phyloP scores from a whole-genome alignment of 495 filamentous ascomycete species.

The Annulohypoxylon maeteangense region DNA sequence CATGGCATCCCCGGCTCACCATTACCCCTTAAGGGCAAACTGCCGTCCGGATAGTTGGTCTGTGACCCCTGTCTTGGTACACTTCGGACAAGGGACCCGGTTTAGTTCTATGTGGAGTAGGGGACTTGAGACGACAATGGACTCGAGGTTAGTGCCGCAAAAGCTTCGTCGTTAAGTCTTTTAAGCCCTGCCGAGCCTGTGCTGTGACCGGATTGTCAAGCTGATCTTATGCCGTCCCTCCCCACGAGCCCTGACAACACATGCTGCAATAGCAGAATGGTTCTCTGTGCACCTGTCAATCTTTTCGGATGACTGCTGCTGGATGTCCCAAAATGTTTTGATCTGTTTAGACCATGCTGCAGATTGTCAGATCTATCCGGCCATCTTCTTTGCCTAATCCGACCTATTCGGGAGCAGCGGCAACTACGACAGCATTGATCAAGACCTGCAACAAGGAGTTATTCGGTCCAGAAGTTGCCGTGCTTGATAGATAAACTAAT shows the following conservation, averaged over 20 bases:
- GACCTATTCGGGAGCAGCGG: conserved; percentile 38
- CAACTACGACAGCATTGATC: conserved; percentile 32
- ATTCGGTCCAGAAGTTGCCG: conserved; percentile 46
- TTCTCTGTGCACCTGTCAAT: conserved; percentile 38
- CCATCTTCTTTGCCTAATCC: conserved; percentile 21
- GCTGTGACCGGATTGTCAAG: conserved; percentile 62
- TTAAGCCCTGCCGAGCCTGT: conserved; percentile 52
- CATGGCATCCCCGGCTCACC: conserved; percentile 45
- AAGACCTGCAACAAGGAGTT: conserved; percentile 46
- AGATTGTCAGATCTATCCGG: conserved; percentile 43
- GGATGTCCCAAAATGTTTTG: conserved; percentile 39
- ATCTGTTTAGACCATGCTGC: conserved; percentile 45
- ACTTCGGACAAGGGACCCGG: conserved; percentile 47
- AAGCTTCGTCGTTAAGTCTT: conserved; percentile 45
- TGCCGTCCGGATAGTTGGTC: conserved; percentile 49
- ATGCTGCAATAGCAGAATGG: conserved; percentile 35
- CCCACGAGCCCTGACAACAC: conserved; percentile 44
- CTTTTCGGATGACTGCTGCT: conserved; percentile 46
- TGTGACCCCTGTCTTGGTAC: conserved; percentile 50
- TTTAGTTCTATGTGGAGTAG: conserved; percentile 44
- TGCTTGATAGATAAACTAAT: conserved; percentile 20
- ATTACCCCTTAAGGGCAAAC: conserved; percentile 47
- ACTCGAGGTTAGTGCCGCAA: conserved; percentile 52
- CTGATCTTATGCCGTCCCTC: conserved; percentile 62
- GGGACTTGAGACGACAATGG: conserved; percentile 61